Evolutionary conservation across 2,329 filamentous ascomycete species (phyloP).

Genomic region (Ceratocystis lukuohia): DNA sequence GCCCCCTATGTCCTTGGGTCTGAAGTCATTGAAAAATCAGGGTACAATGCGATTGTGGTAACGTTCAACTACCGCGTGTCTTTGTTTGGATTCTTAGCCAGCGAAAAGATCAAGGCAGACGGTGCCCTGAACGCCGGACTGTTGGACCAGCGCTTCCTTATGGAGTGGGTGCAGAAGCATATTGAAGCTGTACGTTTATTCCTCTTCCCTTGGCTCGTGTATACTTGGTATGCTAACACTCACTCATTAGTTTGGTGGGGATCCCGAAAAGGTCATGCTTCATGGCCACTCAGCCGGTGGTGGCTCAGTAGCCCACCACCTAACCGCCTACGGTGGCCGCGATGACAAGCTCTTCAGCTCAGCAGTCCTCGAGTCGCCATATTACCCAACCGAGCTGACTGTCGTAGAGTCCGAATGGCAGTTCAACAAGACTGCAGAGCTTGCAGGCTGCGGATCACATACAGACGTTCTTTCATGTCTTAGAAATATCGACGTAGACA

Average conservation of each 20-base stretch:
- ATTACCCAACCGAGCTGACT: constrained; percentile 36
- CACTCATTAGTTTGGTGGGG: constrained; percentile 32
- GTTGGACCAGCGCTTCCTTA: constrained; percentile 36
- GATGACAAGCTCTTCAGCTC: constrained; percentile 35
- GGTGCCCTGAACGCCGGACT: constrained; percentile 30
- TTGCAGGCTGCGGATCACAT: constrained; percentile 28
- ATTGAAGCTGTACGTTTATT: constrained; percentile 33
- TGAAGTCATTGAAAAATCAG: constrained; percentile 29
- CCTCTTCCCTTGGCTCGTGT: background rate
- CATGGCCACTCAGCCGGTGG: constrained; percentile 33
- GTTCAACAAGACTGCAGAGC: constrained; percentile 29
- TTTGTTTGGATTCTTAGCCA: constrained; percentile 36
- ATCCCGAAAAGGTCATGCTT: constrained; percentile 33
- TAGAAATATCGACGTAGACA: constrained; percentile 26
- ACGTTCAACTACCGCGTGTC: constrained; percentile 36
- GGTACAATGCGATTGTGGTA: constrained; percentile 30
- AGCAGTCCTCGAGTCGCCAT: constrained; percentile 35
- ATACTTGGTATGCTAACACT: background rate
- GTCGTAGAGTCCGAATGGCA: constrained; percentile 36
- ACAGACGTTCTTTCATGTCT: constrained; percentile 32
- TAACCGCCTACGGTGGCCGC: constrained; percentile 34
- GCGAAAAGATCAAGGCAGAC: constrained; percentile 26
- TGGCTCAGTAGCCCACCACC: constrained; percentile 36
- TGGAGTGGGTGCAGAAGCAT: constrained; percentile 41
- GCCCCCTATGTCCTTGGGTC: constrained; percentile 31